These are phyloP conservation scores for Skeletonema marinoi DNA, from an alignment of 108 stramenopile species.

Conservation along the genomic window DNA sequence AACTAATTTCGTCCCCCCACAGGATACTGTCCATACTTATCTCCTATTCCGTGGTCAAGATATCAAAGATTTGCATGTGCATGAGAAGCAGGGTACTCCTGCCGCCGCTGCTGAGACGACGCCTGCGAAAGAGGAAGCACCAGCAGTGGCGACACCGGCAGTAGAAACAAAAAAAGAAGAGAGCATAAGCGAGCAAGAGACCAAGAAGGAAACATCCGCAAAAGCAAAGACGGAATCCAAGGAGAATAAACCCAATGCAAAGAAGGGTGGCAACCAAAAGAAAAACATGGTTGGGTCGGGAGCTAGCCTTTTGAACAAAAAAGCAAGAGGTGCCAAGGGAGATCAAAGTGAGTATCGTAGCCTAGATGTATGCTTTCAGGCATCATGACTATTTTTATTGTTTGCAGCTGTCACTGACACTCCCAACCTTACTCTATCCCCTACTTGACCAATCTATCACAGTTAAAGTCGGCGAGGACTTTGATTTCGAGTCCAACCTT, in stretches of 20 bases:
- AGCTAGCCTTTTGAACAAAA: constrained; percentile 75
- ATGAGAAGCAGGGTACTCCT: constrained; percentile 61
- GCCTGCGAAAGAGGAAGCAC: neutral
- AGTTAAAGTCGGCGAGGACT: constrained; percentile 54
- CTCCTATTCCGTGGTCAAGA: constrained; percentile 92
- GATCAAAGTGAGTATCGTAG: constrained; percentile 42
- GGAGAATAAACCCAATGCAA: constrained; percentile 16
- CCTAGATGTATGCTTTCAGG: neutral
- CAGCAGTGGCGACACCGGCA: neutral
- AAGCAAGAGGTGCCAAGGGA: constrained; percentile 65
- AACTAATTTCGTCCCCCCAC: constrained; percentile 77
- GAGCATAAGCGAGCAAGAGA: neutral
- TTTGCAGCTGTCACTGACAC: constrained; percentile 5
- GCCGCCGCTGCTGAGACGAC: constrained; percentile 15
- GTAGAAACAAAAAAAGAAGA: constrained; percentile 16
- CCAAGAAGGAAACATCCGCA: constrained; percentile 12
- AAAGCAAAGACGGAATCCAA: constrained; percentile 12
- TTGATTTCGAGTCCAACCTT: constrained; percentile 81
- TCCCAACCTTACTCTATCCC: neutral
- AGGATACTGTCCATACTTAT: constrained; percentile 82
- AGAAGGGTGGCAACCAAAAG: constrained; percentile 30
- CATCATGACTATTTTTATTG: neutral
- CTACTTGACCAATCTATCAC: neutral
- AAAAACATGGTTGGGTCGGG: constrained; percentile 69
- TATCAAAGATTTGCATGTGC: constrained; percentile 97